Base-by-base conservation (phyloP, 768 basidiomycete species). In the Suillus discolor region DNA sequence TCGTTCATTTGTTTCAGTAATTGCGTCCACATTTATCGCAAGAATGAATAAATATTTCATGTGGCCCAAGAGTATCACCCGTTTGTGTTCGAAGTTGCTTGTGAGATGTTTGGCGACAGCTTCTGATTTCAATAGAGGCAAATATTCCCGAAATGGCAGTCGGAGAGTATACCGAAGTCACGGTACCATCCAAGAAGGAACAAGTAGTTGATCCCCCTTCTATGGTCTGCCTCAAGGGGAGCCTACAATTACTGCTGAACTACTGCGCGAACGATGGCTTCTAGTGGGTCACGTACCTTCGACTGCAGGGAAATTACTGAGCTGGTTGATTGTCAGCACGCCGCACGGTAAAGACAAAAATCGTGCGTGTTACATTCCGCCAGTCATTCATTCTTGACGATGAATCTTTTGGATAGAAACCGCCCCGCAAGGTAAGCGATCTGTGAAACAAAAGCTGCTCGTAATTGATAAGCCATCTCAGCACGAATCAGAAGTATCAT, bases 401-500 rank as follows among this genome's bases (percentile, higher is more conserved):
- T 66, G 69, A 49, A 41, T 63, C 69, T 28, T 59, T 34, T 63
- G 49, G 41, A 65, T 68, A 84, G 83, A 84, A 78, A 76, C 80
- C 82, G 65, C 80, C 82, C 44, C 78, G 79, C 64, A 83, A 83
- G 77, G 83, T 84, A 74, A 57, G 79, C 60, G 49, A 62, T 13
- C n/a, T 53, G 20, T 34, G 34, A n/a, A 53, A 23, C 7, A 9
- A 61, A 61, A 9, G 23, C 16, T 49, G 36, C 6, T 23, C 36
- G 61, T 45, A 7, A 9, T 42, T 44, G 62, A 42, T 69, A 16
- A 70, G 51, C 57, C 36, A 62, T 31, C 68, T 44, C 68, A 94
- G 93, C 90, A 88, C 77, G 90, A 89, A 12, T 84, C 87, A 25
- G 88, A 88, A 65, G 84, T 92, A 57, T 88, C 92, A n/a, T 83